Evolutionary conservation across 208 protist species (phyloP).

Genomic region (Acanthamoeba healyi): DNA sequence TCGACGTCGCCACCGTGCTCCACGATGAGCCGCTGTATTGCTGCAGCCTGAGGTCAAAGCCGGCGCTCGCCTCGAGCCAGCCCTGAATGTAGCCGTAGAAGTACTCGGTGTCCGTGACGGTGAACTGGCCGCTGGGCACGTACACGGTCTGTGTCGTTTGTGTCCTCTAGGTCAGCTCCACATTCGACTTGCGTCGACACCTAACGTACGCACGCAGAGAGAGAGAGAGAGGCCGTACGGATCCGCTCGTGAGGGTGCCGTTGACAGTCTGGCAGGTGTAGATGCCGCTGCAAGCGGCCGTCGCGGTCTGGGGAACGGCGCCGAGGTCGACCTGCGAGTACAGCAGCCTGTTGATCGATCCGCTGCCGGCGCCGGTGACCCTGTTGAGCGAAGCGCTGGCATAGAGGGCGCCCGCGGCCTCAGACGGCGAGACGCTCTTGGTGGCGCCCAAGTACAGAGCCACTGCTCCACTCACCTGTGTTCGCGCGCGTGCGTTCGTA

Average conservation of each 20-base stretch:
- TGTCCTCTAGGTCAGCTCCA: not conserved
- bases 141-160: not conserved
- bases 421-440: not conserved
- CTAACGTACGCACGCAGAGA: not conserved
- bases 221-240: not conserved
- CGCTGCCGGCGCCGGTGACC: not conserved
- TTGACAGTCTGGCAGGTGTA: not conserved
- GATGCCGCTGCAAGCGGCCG: not conserved
- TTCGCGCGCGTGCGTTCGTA: not conserved
- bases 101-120: not conserved
- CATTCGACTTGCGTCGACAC: too few species aligned
- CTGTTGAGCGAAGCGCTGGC: conserved; percentile 5
- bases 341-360: not conserved
- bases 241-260: not conserved
- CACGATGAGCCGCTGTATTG: not conserved
- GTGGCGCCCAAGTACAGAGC: not conserved
- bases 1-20: not conserved
- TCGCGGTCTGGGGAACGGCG: not conserved
- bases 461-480: not conserved
- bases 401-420: conserved; percentile 34
- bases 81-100: not conserved
- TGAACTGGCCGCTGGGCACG: not conserved
- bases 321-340: not conserved
- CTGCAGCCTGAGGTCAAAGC: not conserved
- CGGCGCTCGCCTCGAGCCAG: not conserved